phyloP scores from a whole-genome alignment of 73 alveolate species.

The Effrenium voratum region DNA sequence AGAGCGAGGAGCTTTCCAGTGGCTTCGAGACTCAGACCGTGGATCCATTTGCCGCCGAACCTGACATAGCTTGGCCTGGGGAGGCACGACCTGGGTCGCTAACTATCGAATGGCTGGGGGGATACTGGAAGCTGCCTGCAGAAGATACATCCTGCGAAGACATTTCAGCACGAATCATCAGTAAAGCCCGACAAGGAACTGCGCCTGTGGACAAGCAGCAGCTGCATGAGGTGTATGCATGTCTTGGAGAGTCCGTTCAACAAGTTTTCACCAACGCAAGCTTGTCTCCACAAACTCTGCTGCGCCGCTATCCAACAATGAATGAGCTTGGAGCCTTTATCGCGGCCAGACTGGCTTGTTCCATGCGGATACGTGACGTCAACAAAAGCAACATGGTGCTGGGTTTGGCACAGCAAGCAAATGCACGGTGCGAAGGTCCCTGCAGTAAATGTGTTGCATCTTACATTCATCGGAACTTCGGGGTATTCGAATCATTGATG shows the following conservation, averaged over 20 bases:
- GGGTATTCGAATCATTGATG: slow-evolving; percentile 52
- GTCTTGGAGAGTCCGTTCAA: slow-evolving; percentile 34
- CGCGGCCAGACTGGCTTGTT: slow-evolving; percentile 59
- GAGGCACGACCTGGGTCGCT: slow-evolving; percentile 14
- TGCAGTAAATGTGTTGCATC: neutral
- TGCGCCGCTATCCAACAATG: slow-evolving; percentile 61
- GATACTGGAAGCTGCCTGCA: slow-evolving; percentile 77
- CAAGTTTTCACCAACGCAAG: slow-evolving; percentile 73
- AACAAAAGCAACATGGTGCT: slow-evolving; percentile 50
- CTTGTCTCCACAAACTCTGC: slow-evolving; percentile 63
- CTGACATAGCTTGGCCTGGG: slow-evolving; percentile 9
- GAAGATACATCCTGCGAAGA: slow-evolving; percentile 16
- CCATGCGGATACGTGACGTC: slow-evolving; percentile 60
- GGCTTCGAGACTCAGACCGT: neutral
- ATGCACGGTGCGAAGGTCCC: neutral
- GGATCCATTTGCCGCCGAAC: neutral
- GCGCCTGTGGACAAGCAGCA: slow-evolving; percentile 51
- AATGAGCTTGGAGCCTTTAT: slow-evolving; percentile 62
- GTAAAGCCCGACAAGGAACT: slow-evolving; percentile 72
- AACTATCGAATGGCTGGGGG: slow-evolving; percentile 83
- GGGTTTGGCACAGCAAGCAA: neutral
- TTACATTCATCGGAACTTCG: slow-evolving; percentile 69
- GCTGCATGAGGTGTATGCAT: slow-evolving; percentile 53
- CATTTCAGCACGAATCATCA: slow-evolving; percentile 27
- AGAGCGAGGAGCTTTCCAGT: slow-evolving; percentile 5